Conservation (phyloP, 2,329 filamentous ascomycete genomes). For the Aspergillus fructus region DNA sequence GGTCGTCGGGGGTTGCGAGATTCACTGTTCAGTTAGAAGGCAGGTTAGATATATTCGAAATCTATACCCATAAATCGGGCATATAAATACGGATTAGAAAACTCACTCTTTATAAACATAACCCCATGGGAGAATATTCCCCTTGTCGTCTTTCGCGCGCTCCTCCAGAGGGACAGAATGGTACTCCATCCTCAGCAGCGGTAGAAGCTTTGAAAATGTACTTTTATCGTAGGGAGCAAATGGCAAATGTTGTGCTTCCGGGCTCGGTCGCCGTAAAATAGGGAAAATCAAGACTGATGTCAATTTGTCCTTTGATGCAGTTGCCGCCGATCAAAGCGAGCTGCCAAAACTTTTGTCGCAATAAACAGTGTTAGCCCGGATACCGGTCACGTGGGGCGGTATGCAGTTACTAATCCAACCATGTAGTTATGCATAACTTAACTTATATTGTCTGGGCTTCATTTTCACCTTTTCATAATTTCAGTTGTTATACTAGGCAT, state of each 20-base stretch:
- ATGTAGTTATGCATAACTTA: too few species aligned
- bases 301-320: not conserved
- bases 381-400: conserved; percentile 21
- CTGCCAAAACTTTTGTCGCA: conserved; percentile 23
- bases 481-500: too few species aligned
- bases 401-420: not conserved
- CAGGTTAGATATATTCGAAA: not conserved
- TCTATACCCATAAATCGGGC: too few species aligned
- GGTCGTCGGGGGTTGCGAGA: conserved; percentile 52
- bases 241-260: not conserved
- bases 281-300: not conserved
- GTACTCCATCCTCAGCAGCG: conserved; percentile 54
- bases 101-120: conserved; percentile 63
- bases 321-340: not conserved
- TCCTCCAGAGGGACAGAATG: conserved; percentile 65
- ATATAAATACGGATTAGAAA: too few species aligned
- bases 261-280: not conserved
- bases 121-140: conserved; percentile 62
- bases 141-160: conserved; percentile 59
- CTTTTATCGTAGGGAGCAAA: not conserved
- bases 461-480: not conserved
- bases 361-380: conserved; percentile 27
- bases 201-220: not conserved
- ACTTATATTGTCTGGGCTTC: not conserved
- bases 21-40: conserved; percentile 31